Percentiles rank a stretch among this genome's conserved stretches.
phyloP scores from a whole-genome alignment of 2,329 filamentous ascomycete species.

The Diaporthe citri region DNA sequence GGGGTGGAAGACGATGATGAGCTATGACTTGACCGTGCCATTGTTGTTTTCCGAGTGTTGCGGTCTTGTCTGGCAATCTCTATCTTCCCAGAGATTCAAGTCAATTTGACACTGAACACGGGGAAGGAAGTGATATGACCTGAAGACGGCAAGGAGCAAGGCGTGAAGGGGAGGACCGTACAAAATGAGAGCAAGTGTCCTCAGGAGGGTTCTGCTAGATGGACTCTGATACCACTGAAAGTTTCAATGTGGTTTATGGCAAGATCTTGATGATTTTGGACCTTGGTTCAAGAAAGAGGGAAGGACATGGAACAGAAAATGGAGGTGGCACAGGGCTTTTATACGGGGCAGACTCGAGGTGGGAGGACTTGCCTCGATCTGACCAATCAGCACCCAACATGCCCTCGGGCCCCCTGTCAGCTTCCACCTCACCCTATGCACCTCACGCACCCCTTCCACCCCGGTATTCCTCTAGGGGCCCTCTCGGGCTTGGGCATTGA shows the following conservation, averaged over 20 bases:
- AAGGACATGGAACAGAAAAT: constrained; percentile 13
- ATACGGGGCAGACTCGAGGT: constrained; percentile 32
- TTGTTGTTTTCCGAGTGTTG: background rate
- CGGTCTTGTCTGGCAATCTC: background rate
- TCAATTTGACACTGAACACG: background rate
- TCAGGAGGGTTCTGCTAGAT: constrained; percentile 6
- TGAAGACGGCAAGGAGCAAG: background rate
- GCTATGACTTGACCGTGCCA: background rate
- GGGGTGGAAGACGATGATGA: background rate
- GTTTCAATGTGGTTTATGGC: constrained; percentile 26
- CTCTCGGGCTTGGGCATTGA: constrained; percentile 11
- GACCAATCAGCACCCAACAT: constrained; percentile 35
- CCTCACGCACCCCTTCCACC: constrained; percentile 27
- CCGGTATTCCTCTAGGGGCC: background rate
- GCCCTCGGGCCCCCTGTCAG: constrained; percentile 35
- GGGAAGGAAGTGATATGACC: background rate
- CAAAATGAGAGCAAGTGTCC: constrained; percentile 28
- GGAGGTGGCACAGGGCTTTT: constrained; percentile 37
- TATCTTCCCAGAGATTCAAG: background rate
- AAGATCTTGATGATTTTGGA: constrained; percentile 22
- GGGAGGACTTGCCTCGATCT: constrained; percentile 28
- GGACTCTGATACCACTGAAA: constrained; percentile 16
- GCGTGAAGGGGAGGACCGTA: background rate
- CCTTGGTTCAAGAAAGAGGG: constrained; percentile 31
- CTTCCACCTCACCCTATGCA: constrained; percentile 34